phyloP scores from a whole-genome alignment of 805 yeast genomes.

The Clavispora vitiphila region DNA sequence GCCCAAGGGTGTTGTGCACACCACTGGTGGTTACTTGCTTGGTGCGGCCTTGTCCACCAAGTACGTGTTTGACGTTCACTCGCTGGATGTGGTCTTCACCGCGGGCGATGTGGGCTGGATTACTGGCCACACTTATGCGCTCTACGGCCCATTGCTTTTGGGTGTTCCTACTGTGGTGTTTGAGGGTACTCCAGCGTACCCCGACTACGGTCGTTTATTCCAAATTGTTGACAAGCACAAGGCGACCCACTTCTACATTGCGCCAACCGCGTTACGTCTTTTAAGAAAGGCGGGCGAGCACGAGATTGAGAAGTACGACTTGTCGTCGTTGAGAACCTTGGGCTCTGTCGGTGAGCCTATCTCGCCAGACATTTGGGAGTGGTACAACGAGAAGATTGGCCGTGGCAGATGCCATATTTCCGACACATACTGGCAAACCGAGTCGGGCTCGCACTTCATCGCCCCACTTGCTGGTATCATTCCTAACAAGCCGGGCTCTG shows the following conservation, averaged over 20 bases:
- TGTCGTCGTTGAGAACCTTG: slow-evolving; percentile 60
- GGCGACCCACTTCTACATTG: slow-evolving; percentile 77
- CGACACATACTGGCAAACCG: slow-evolving; percentile 91
- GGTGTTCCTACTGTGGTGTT: slow-evolving; percentile 79
- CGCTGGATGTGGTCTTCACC: slow-evolving; percentile 70
- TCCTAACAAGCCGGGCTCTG: slow-evolving; percentile 82
- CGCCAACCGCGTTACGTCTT: slow-evolving; percentile 78
- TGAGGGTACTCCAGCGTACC: slow-evolving; percentile 87
- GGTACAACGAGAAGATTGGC: slow-evolving; percentile 74
- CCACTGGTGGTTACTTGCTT: slow-evolving; percentile 74
- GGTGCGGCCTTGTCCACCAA: slow-evolving; percentile 71
- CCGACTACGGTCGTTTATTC: slow-evolving; percentile 77
- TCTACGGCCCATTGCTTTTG: slow-evolving; percentile 71
- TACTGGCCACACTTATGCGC: slow-evolving; percentile 80
- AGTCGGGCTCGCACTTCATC: slow-evolving; percentile 75
- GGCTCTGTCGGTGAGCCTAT: slow-evolving; percentile 89
- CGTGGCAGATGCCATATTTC: slow-evolving; percentile 64
- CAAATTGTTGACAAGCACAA: slow-evolving; percentile 65
- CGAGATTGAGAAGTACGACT: slow-evolving; percentile 55
- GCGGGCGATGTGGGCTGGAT: slow-evolving; percentile 94
- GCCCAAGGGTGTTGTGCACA: slow-evolving; percentile 82
- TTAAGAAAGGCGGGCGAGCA: slow-evolving; percentile 70
- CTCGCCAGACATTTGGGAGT: slow-evolving; percentile 82
- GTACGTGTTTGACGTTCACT: slow-evolving; percentile 72
- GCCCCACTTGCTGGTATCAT: slow-evolving; percentile 72